Evolutionary conservation across 148 eudicot species (phyloP).

Genomic region (Vaccinium darrowii): DNA sequence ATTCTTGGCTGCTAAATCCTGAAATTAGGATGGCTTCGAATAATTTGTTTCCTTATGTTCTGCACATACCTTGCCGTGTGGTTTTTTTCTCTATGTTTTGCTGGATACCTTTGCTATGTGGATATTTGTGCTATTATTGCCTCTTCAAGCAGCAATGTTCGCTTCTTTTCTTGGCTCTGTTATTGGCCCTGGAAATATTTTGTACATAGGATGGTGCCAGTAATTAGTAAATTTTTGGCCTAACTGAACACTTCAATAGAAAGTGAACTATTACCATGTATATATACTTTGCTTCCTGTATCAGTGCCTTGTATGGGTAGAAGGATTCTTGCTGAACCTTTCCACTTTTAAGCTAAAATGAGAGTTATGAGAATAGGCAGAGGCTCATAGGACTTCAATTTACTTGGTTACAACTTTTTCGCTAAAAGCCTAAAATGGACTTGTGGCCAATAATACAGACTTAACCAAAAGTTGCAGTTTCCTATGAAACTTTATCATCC

Average conservation of each 20-base stretch:
- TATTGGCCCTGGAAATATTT: not conserved
- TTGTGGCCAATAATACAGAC: not conserved
- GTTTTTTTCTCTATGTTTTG: not conserved
- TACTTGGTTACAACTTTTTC: not conserved
- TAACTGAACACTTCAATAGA: not conserved
- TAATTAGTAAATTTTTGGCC: not conserved
- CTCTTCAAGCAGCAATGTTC: constrained; percentile 4
- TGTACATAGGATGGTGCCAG: not conserved
- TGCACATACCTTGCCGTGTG: not conserved
- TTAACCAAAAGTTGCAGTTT: not conserved
- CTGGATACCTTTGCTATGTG: not conserved
- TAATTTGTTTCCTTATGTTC: not conserved
- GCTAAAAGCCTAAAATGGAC: not conserved
- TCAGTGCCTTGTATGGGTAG: not conserved
- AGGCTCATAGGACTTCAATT: not conserved
- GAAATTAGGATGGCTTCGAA: not conserved
- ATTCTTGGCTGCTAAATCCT: not conserved
- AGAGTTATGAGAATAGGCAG: constrained; percentile 3
- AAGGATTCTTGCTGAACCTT: not conserved
- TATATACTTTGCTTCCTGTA: not conserved
- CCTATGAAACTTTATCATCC: not conserved
- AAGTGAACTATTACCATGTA: not conserved
- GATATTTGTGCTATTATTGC: not conserved
- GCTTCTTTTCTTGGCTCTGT: not conserved
- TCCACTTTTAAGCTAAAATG: not conserved